Conservation (phyloP, 1,139 yeast species). For the Candida sp. region DNA sequence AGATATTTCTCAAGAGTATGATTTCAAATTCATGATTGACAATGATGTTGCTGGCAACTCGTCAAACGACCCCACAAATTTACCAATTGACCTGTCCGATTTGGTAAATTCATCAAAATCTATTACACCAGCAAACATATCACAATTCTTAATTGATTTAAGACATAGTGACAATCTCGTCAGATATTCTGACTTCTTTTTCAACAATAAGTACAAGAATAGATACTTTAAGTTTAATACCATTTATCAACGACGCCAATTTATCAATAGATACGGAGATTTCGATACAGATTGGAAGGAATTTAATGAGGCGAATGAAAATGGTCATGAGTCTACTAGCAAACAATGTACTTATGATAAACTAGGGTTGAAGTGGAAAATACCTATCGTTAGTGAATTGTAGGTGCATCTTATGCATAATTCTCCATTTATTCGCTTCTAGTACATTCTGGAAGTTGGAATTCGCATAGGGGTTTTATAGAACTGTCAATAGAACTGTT, state of each 20-base stretch:
- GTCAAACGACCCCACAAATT: slow-evolving; percentile 4
- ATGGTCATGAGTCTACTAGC: slow-evolving; percentile 6
- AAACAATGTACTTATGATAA: slow-evolving; percentile 30
- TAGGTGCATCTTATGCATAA: slow-evolving; percentile 8
- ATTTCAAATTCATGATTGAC: slow-evolving; percentile 8
- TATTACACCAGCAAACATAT: neutral
- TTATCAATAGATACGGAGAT: slow-evolving; percentile 44
- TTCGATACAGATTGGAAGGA: slow-evolving; percentile 33
- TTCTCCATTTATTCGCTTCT: too few relatives aligned
- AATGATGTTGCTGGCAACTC: neutral
- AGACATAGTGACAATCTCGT: slow-evolving; percentile 15
- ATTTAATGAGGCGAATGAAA: slow-evolving; percentile 12
- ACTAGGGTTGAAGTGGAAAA: slow-evolving; percentile 51
- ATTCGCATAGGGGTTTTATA: too few relatives aligned
- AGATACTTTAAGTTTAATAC: slow-evolving; percentile 47
- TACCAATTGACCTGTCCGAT: neutral
- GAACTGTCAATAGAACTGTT: too few relatives aligned
- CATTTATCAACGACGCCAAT: slow-evolving; percentile 44
- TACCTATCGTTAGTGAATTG: slow-evolving; percentile 44
- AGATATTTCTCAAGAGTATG: slow-evolving; percentile 20
- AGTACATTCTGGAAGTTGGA: too few relatives aligned
- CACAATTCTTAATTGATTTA: slow-evolving; percentile 4
- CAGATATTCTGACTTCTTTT: slow-evolving; percentile 33
- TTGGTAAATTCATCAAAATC: neutral
- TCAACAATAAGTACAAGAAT: slow-evolving; percentile 28